Evolutionary conservation across 1,284 basidiomycete genomes (phyloP).

Genomic region (Ceratobasidium sp.): DNA sequence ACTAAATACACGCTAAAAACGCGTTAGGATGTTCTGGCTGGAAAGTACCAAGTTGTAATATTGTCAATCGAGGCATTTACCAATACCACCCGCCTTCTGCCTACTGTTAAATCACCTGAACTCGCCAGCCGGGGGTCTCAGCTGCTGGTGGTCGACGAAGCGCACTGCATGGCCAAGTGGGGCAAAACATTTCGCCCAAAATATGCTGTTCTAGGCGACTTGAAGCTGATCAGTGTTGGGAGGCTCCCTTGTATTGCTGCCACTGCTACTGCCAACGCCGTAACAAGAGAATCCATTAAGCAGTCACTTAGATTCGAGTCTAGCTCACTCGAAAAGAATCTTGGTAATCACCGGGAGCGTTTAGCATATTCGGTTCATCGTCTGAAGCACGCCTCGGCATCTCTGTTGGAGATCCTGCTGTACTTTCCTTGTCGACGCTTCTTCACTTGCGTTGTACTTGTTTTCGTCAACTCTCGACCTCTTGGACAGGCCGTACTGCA

Average conservation of each 20-base stretch:
- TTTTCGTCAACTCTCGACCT: not conserved
- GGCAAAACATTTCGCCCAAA: not conserved
- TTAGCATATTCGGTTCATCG: not conserved
- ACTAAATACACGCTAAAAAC: not conserved
- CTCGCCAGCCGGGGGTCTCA: not conserved
- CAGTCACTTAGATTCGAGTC: not conserved
- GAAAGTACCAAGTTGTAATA: not conserved
- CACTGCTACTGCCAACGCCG: not conserved
- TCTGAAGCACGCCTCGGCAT: not conserved
- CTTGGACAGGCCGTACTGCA: not conserved
- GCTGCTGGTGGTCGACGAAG: slow-evolving; percentile 13
- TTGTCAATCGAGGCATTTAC: slow-evolving; percentile 12
- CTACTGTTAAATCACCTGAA: not conserved
- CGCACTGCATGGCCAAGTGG: slow-evolving; percentile 10
- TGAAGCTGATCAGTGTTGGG: not conserved
- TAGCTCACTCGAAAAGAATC: not conserved
- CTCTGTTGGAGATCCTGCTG: not conserved
- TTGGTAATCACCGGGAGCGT: not conserved
- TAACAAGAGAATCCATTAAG: not conserved
- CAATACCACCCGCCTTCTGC: not conserved
- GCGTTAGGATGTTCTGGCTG: not conserved
- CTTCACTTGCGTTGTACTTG: no score
- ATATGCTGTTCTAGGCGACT: not conserved
- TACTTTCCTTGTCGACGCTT: no score
- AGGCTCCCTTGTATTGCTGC: not conserved